Conservation (phyloP, 306 rosid species). For the Luffa aegyptiaca region DNA sequence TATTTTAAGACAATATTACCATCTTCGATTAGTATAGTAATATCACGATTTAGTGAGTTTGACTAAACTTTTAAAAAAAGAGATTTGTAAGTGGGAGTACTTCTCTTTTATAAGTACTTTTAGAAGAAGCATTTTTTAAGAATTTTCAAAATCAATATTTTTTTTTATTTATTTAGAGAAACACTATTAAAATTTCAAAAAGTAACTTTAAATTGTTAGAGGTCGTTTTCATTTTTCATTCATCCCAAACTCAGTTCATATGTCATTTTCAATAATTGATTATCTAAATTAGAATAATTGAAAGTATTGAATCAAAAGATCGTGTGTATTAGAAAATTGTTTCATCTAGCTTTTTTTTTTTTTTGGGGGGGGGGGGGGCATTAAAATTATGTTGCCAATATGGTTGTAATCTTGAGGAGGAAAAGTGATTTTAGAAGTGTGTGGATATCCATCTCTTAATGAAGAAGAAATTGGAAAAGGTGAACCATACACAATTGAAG, state of each 20-base stretch:
- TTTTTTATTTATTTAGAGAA: background rate
- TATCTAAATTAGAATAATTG: background rate
- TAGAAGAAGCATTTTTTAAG: background rate
- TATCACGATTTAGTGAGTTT: background rate
- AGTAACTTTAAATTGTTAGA: background rate
- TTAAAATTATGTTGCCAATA: background rate
- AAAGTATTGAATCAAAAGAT: background rate
- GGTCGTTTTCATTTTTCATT: background rate
- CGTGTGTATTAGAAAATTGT: background rate
- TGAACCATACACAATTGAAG: background rate
- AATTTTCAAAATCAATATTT: background rate
- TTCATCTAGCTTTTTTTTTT: background rate
- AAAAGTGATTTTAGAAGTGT: background rate
- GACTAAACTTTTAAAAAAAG: background rate
- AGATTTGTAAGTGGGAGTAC: background rate
- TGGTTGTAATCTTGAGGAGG: background rate
- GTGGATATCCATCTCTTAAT: constrained; percentile 8
- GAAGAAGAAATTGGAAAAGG: constrained; percentile 1
- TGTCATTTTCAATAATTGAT: background rate
- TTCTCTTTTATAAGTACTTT: background rate
- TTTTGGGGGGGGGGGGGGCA: background rate
- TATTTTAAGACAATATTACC: background rate
- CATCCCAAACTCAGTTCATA: background rate
- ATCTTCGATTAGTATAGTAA: too few species aligned
- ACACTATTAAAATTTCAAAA: background rate